These are phyloP conservation scores for Sungouiozyma ichnusensis DNA, from an alignment of 805 yeast species.

Conservation along the genomic window DNA sequence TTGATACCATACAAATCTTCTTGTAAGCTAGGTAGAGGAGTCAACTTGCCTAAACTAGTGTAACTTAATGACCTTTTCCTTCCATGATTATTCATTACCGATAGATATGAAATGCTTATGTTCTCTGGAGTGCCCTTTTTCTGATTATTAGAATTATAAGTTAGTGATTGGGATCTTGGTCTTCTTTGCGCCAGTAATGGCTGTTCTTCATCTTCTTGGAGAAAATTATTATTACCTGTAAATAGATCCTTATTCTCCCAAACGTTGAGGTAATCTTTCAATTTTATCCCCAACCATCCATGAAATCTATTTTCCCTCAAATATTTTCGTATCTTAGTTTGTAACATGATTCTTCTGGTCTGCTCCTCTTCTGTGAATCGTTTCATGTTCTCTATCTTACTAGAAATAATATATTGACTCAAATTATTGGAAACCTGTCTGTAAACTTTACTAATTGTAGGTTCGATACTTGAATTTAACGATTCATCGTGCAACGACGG, in stretches of 20 bases:
- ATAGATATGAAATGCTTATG: neutral
- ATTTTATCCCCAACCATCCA: slow-evolving; percentile 20
- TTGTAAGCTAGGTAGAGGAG: neutral
- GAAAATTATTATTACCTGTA: neutral
- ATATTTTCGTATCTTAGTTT: slow-evolving; percentile 15
- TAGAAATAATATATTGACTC: neutral
- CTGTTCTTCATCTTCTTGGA: slow-evolving; percentile 1
- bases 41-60: neutral
- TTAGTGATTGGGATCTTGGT: neutral
- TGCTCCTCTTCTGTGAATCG: slow-evolving; percentile 11
- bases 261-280: slow-evolving; percentile 20
- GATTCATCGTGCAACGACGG: neutral
- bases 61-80: neutral
- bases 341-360: slow-evolving; percentile 12
- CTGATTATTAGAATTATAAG: neutral
- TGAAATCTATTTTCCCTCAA: slow-evolving; percentile 16
- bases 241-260: slow-evolving; percentile 19
- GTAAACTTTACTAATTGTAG: neutral
- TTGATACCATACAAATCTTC: neutral
- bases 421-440: neutral
- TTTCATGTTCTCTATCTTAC: slow-evolving; percentile 6
- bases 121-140: neutral
- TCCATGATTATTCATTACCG: neutral
- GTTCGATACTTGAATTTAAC: neutral
- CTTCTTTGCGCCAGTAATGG: neutral